These are phyloP conservation scores for Aspergillus neoniger DNA, from an alignment of 2,329 filamentous ascomycete species.

Conservation along the genomic window DNA sequence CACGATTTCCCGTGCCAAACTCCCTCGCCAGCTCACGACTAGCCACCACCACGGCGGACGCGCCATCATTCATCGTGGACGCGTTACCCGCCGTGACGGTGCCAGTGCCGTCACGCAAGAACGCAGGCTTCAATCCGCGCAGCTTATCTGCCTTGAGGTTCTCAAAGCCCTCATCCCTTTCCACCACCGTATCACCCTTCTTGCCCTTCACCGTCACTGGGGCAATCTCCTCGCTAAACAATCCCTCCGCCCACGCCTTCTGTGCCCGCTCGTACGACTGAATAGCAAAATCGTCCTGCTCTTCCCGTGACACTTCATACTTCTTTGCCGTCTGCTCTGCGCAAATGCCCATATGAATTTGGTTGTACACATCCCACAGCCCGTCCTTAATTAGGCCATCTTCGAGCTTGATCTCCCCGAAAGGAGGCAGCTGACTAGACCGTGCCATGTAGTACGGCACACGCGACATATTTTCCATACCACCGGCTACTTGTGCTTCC, in stretches of 20 bases:
- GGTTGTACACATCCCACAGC: conserved; percentile 92
- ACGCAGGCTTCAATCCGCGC: conserved; percentile 83
- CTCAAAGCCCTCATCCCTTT: conserved; percentile 84
- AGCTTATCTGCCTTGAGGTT: conserved; percentile 87
- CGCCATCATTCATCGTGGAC: conserved; percentile 92
- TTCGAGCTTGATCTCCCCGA: conserved; percentile 83
- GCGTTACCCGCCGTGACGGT: conserved; percentile 95
- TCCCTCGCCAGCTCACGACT: conserved; percentile 78
- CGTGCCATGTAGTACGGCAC: conserved; percentile 89
- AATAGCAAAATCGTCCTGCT: conserved; percentile 90
- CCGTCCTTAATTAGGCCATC: conserved; percentile 95
- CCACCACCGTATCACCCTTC: conserved; percentile 79
- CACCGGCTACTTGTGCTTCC: conserved; percentile 86
- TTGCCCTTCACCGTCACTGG: conserved; percentile 81
- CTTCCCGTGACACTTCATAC: conserved; percentile 73
- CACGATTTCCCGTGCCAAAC: conserved; percentile 74
- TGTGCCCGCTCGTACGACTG: conserved; percentile 87
- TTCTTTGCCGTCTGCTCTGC: conserved; percentile 94
- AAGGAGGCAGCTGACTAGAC: conserved; percentile 77
- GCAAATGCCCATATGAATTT: conserved; percentile 98
- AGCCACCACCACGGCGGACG: conserved; percentile 81
- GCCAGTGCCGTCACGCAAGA: conserved; percentile 79
- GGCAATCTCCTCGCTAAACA: conserved; percentile 86
- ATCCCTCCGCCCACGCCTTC: conserved; percentile 78
- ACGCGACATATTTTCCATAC: conserved; percentile 97